Base-by-base conservation (phyloP, 2,329 filamentous ascomycete species). In the Colletotrichum tofieldiae region DNA sequence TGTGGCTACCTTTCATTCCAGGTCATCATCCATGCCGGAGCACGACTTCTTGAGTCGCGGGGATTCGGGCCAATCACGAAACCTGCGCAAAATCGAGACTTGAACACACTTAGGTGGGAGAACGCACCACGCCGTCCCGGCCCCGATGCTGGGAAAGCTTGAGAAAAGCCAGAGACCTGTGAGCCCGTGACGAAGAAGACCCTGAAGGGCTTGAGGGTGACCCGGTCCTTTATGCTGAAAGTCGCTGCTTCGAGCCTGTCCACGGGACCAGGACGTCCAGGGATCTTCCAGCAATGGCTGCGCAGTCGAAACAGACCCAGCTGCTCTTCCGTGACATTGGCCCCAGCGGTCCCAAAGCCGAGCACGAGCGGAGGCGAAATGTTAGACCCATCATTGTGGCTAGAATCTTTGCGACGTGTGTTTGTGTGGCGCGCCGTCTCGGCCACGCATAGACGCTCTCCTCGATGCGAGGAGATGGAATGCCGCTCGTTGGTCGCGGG, bases 271-370 rank as follows among this genome's bases (percentile, higher is more conserved):
- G 7, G 23, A 32, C 52, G 20, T 70, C 41, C 66, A 70, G 60
- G 65, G 70, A 60, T 72, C 37, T 72, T 70, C 70, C 70, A 72
- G 35, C 60, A 26, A 59, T 59, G 60, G n/a, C 60, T 65, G 66
- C 52, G 32, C 47, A 32, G 54, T 65, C 66, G 66, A 72, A 70
- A 65, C 60, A 41, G 39, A 45, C 54, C 29, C 60, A 70, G 60
- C 39, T 64, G 32, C 32, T 45, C 49, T 56, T 67, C 56, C 39
- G 52, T 29, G 43, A 55, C 69, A 61, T 26, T 43, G 68, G 56
- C 47, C 61, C 43, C 56, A 58, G 65, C 29, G 29, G 52, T 61
- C 56, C 35, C 56, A 59, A 41, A 35, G 49, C 29, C 45, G 65
- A 69, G 69, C 59, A 58, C 49, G 29, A 39, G 51, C 41, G 59